phyloP scores from a whole-genome alignment of 768 basidiomycete species.

The Amanita pseudoporphyria region DNA sequence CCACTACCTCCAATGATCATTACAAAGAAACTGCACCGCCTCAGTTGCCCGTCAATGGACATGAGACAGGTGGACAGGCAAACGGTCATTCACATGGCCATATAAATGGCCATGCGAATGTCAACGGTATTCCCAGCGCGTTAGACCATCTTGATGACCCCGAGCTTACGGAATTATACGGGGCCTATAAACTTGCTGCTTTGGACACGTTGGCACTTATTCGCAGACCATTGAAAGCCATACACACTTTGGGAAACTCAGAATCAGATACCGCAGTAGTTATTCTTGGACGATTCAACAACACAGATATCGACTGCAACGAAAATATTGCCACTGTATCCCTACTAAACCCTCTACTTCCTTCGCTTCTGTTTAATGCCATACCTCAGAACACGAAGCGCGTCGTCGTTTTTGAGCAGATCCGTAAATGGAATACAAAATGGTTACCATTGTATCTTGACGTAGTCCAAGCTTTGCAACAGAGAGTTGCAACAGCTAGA shows the following conservation, averaged over 20 bases:
- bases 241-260: conserved; percentile 38
- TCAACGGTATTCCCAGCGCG: neutral
- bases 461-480: conserved; percentile 62
- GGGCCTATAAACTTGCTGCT: conserved; percentile 60
- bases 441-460: conserved; percentile 88
- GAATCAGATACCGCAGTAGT: conserved; percentile 63
- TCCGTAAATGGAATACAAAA: conserved; percentile 65
- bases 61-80: conserved; percentile 17
- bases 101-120: neutral
- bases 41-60: neutral
- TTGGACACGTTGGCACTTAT: conserved; percentile 54
- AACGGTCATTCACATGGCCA: conserved; percentile 18
- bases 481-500: conserved; percentile 35
- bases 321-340: conserved; percentile 56
- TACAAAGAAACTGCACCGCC: neutral
- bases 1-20: conserved; percentile 23
- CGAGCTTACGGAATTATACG: conserved; percentile 27
- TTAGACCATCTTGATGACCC: conserved; percentile 15
- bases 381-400: conserved; percentile 56
- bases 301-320: conserved; percentile 32
- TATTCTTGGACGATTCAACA: conserved; percentile 46
- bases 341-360: conserved; percentile 64
- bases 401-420: conserved; percentile 78
- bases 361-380: conserved; percentile 41
- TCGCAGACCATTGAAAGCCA: conserved; percentile 50